Evolutionary conservation across 2,329 filamentous ascomycete species (phyloP), one percentile per base, ranked within the genome.

Genomic region (Neonectria punicea): DNA sequence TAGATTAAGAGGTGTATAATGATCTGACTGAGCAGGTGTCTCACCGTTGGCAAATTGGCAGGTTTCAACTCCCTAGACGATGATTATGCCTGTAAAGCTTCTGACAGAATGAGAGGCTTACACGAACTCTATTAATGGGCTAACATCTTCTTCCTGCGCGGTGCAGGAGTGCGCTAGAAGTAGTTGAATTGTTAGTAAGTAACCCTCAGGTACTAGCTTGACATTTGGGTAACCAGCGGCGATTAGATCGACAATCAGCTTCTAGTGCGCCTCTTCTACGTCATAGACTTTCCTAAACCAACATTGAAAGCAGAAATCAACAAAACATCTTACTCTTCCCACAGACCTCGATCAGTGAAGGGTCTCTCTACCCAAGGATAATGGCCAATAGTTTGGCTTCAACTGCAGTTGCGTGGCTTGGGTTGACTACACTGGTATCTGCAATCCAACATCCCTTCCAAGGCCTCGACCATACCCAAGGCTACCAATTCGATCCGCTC

Each of bases 401-500:
- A 16, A 50, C 63, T 10, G 60, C 43, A 14, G 58, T 53, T 13
- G 61, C 55, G 14, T 32, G 53, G 11, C 9, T 71, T 2, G 63
- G 43, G 0, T 44, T 61, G 18, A 51, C 58, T 7, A 25, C 32
- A 7, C 7, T 60, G 7, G 69, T 65, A 0, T 68, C 63, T 2
- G 54, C 60, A 2, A 44, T 64, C 16, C 70, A 73, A 22, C 70
- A 65, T 1, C 70, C 70, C 11, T 59, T 72, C 25, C 25, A 65
- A 9, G 16, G 36, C 16, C 65, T 65, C 10, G 70, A 73, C 32
- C 70, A 73, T 28, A 65, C 58, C 2, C 70, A 73, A 20, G 70
- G 70, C 39, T 73, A 73, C 10, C 65, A 62, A 43, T 73, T 73
- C 47, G 70, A 73, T 34, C 69, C 70, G 5, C 70, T 73, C 13